Base-by-base conservation (phyloP, 352 stramenopile species). In the Globisporangium viniferum region DNA sequence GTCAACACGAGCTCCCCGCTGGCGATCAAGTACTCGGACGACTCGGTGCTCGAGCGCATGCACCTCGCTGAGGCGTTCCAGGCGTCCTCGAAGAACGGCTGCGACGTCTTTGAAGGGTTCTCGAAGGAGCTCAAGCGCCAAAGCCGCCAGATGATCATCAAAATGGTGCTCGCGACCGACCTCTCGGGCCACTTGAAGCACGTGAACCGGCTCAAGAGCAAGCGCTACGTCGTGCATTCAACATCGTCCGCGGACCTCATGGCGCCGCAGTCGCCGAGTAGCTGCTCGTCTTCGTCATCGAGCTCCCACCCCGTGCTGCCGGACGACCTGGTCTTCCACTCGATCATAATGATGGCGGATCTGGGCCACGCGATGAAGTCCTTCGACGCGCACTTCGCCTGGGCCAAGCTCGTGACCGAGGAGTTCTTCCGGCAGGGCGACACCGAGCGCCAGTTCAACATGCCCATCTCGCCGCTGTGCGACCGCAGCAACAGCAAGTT, bases 1-100 rank as follows among this genome's bases (percentile, higher is more conserved):
- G 76, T 97, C 15, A 86, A 82, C 41, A 96, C 89, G 20, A 86
- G 70, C 56, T 89, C 87, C 12, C 84, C 93, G 15, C 71, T 98
- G 27, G 93, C 93, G 44, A 85, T 98, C 67, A 88, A 90, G 55
- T 98, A 98, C 79, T 98, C 96, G 70, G 94, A 98, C 62, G 82
- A 94, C 66, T 94, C 88, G 36, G 90, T 97, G n/a, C 78, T 98
- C n/a, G 85, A 93, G 67, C 77, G 83, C 15, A 92, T 92, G 83
- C 85, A 93, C 63, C 66, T 93, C 10, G 82, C 85, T 22, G 81
- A 91, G 48, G 76, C 80, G 22, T 93, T 90, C 69, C 82, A 90
- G 51, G 79, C 74, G 0, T 80, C 78, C 24, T 86, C 76, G n/a
- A 87, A 91, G 56, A 76, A 88, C 48, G 82, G 78, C 1, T 92